Evolutionary conservation across 495 filamentous ascomycete genomes (phyloP), one percentile per base, ranked within the genome.

Genomic region (Cudoniella acicularis): DNA sequence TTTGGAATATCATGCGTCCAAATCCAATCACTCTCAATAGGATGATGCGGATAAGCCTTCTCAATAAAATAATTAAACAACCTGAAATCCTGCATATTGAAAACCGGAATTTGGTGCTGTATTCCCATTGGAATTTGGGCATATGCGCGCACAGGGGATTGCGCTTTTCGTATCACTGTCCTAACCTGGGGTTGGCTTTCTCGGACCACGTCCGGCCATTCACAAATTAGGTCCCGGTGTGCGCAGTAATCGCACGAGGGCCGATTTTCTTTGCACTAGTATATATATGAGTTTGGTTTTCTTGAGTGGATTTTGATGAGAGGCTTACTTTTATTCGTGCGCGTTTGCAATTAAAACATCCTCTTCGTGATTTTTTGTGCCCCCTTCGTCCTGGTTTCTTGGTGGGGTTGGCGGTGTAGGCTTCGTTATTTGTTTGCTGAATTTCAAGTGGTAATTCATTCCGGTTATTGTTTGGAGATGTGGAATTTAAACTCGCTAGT

Each of bases 271-370:
- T 83, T 81, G 67, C 83, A 86, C 78, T 82, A 26, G 45, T 42
- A 23, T 11, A 30, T 27, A 6, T 52, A 27, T 60, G 55, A 61
- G 48, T 3, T 25, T 18, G n/a, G n/a, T n/a, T n/a, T n/a, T n/a
- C n/a, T n/a, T n/a, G n/a, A n/a, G n/a, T n/a, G n/a, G n/a, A n/a
- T n/a, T n/a, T n/a, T n/a, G n/a, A n/a, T n/a, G n/a, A n/a, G n/a
- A n/a, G n/a, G n/a, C n/a, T n/a, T 67, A 77, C 78, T 76, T 87
- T 87, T 63, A 87, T 85, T 58, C 78, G 73, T 10, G 83, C 72
- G 43, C 75, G 70, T 67, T 87, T 87, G 75, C 85, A 87, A 69
- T 84, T 83, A 59, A 78, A 83, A 63, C 84, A 87, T 1, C 83
- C 84, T n/a, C 76, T 69, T 2, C 84, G 72, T 24, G 81, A 84